These are phyloP conservation scores for Tulasnella sp. DNA, from an alignment of 768 basidiomycete species.

Conservation along the genomic window DNA sequence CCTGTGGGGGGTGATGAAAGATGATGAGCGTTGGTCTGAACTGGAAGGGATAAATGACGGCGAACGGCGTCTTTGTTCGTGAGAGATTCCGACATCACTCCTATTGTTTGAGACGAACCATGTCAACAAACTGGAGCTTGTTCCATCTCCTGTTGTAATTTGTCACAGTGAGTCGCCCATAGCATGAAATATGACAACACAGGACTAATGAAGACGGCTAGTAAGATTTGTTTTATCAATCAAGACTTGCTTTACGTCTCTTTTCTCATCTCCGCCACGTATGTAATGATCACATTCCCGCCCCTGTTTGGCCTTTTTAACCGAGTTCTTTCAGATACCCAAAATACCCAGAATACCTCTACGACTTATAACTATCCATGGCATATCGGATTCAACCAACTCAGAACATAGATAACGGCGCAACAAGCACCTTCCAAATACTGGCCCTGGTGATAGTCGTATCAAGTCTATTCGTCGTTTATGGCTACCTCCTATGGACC, in stretches of 20 bases:
- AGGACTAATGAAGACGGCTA: background rate
- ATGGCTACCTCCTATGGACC: background rate
- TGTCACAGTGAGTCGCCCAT: background rate
- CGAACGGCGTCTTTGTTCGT: background rate
- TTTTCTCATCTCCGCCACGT: background rate
- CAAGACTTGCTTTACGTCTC: background rate
- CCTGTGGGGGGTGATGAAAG: background rate
- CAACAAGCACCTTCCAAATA: background rate
- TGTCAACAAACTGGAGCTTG: background rate
- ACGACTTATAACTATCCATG: background rate
- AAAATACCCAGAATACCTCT: background rate
- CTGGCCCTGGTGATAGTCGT: background rate
- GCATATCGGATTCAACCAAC: background rate
- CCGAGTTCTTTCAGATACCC: background rate
- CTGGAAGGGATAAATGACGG: background rate
- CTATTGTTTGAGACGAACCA: background rate
- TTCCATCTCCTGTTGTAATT: background rate
- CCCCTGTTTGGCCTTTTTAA: background rate
- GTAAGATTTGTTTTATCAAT: background rate
- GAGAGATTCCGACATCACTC: background rate
- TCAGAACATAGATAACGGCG: background rate
- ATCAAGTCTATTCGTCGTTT: slow-evolving; percentile 6
- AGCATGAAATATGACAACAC: background rate
- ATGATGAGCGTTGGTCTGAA: background rate
- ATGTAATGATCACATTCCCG: background rate